phyloP scores from a whole-genome alignment of 257 asterid genomes.

The Fraxinus quadrangulata region DNA sequence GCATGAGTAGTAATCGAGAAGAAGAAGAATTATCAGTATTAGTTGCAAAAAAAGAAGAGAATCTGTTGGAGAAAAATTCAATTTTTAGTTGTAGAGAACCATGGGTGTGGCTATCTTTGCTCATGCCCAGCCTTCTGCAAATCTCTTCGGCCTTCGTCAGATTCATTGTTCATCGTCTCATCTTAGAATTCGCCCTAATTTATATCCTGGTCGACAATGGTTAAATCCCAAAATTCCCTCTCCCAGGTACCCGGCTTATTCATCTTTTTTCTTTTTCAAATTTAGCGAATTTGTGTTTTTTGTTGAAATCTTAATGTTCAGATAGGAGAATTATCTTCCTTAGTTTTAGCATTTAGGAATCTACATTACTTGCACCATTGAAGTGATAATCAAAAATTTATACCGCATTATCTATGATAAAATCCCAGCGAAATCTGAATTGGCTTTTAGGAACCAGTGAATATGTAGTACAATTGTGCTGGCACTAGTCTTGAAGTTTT shows the following conservation, averaged over 20 bases:
- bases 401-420: neutral
- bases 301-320: neutral
- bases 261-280: neutral
- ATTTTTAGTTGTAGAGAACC: constrained; percentile 21
- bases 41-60: constrained; percentile 9
- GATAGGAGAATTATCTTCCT: neutral
- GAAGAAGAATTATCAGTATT: constrained; percentile 22
- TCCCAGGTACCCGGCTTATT: constrained; percentile 40
- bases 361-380: neutral
- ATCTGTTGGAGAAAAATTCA: constrained; percentile 26
- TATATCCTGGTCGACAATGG: constrained; percentile 51
- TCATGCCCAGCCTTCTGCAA: constrained; percentile 42
- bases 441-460: neutral
- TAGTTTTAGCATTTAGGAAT: neutral
- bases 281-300: neutral
- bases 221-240: constrained; percentile 40
- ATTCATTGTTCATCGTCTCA: constrained; percentile 45
- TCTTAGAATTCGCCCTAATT: constrained; percentile 41
- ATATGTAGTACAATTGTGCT: neutral
- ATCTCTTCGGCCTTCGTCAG: constrained; percentile 29
- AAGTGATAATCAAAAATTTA: neutral
- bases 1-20: constrained; percentile 47
- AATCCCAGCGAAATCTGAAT: neutral
- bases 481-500: neutral
- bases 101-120: constrained; percentile 48